A percentile compares a stretch with the other conserved stretches of the same genome.
Conservation (phyloP, 176 grass and related monocot genomes). For the Oryza glumipatula region DNA sequence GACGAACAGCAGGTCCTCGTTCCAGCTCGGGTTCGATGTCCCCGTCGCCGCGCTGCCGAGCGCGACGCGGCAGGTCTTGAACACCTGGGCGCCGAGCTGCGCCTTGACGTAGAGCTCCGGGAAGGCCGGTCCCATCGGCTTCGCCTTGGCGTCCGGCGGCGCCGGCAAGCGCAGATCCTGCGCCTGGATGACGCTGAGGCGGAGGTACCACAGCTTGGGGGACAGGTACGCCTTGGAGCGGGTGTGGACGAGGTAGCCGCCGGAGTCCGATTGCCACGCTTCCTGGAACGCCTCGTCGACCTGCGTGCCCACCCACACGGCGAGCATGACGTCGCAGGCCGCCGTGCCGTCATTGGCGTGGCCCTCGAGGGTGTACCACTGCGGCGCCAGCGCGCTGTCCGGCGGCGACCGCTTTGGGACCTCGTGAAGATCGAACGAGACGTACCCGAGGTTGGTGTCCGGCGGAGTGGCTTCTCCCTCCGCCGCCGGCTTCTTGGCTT, state of each 20-base stretch:
- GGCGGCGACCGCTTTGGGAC: slow-evolving; percentile 83
- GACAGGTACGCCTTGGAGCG: slow-evolving; percentile 96
- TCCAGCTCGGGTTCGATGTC: slow-evolving; percentile 89
- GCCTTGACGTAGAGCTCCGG: slow-evolving; percentile 84
- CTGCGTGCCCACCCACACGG: slow-evolving; percentile 96
- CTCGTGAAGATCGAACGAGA: slow-evolving; percentile 85
- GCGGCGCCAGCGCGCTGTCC: slow-evolving; percentile 91
- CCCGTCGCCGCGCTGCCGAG: slow-evolving; percentile 62
- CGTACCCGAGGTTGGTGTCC: slow-evolving; percentile 61
- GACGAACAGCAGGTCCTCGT: slow-evolving; percentile 95
- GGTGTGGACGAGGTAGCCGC: slow-evolving; percentile 76
- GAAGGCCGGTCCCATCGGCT: slow-evolving; percentile 34
- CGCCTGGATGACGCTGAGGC: slow-evolving; percentile 88
- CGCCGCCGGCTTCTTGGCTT: slow-evolving; percentile 47
- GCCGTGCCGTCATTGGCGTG: slow-evolving; percentile 39
- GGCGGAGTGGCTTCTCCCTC: slow-evolving; percentile 47
- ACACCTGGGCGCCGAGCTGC: slow-evolving; percentile 85
- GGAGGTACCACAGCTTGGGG: slow-evolving; percentile 93
- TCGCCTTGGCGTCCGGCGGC: slow-evolving; percentile 54
- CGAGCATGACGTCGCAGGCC: slow-evolving; percentile 83
- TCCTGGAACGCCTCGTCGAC: slow-evolving; percentile 96
- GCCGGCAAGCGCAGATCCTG: slow-evolving; percentile 80
- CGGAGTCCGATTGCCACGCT: slow-evolving; percentile 94
- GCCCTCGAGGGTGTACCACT: slow-evolving; percentile 91
- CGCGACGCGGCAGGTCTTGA: slow-evolving; percentile 77